Evolutionary conservation across 2,329 filamentous ascomycete genomes (phyloP).

Genomic region (Elsinoe australis): DNA sequence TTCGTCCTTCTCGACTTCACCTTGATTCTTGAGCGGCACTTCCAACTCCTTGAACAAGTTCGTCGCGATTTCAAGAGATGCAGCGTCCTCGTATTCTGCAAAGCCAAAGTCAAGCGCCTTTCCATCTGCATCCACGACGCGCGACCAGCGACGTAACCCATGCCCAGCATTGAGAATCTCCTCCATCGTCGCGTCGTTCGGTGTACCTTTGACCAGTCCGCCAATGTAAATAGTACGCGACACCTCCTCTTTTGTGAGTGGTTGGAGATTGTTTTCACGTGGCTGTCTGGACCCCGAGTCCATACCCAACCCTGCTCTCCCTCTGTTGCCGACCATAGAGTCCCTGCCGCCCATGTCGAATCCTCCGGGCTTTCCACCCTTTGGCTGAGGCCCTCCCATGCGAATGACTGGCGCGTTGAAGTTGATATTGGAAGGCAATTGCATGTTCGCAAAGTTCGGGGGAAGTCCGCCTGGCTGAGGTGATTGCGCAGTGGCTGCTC

Average conservation of each 20-base stretch:
- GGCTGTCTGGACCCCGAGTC: constrained; percentile 42
- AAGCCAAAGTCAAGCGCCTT: constrained; percentile 88
- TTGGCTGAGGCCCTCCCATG: constrained; percentile 64
- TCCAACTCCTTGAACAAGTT: constrained; percentile 76
- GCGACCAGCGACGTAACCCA: constrained; percentile 75
- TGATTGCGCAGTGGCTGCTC: constrained; percentile 65
- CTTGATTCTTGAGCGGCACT: constrained; percentile 71
- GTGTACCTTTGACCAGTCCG: constrained; percentile 70
- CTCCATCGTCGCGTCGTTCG: constrained; percentile 72
- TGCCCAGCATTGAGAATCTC: constrained; percentile 70
- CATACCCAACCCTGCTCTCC: constrained; percentile 48
- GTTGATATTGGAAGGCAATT: constrained; percentile 79
- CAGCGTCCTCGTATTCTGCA: constrained; percentile 86
- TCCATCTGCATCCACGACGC: constrained; percentile 66
- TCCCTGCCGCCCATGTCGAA: constrained; percentile 29
- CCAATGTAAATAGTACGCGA: constrained; percentile 84
- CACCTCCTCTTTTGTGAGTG: constrained; percentile 83
- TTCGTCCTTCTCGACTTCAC: constrained; percentile 36
- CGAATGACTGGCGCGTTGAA: constrained; percentile 96
- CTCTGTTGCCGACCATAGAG: constrained; percentile 38
- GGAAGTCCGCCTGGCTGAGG: constrained; percentile 73
- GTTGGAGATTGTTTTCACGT: constrained; percentile 62
- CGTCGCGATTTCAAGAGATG: constrained; percentile 76
- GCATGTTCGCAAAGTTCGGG: constrained; percentile 75
- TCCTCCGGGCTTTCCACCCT: constrained; percentile 24